Percentiles rank a stretch among this genome's conserved stretches.
Evolutionary conservation across 495 filamentous ascomycete genomes (phyloP).

Genomic region (Astrothelium macrocarpum): DNA sequence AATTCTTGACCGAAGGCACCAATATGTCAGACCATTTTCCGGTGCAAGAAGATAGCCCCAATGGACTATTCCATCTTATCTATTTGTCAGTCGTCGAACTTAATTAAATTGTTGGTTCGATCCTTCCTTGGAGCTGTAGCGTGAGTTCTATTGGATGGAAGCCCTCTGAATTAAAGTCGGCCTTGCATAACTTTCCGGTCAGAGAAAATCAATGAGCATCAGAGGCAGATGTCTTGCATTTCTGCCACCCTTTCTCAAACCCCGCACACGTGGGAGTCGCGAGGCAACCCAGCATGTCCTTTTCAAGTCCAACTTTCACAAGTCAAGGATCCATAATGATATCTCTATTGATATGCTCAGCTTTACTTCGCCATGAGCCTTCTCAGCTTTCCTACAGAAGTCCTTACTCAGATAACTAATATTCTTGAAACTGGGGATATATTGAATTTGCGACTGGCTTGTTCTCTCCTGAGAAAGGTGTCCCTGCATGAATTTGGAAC

Average conservation of each 20-base stretch:
- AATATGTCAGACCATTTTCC: too few species aligned
- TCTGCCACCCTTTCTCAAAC: background rate
- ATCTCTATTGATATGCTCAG: background rate
- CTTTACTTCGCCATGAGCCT: background rate
- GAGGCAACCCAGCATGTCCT: background rate
- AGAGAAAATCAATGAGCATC: too few species aligned
- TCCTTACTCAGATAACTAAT: background rate
- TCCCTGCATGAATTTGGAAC: background rate
- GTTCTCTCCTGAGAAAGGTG: background rate
- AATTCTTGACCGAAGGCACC: too few species aligned
- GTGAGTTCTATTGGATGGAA: background rate
- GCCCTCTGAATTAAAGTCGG: background rate
- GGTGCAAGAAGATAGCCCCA: too few species aligned
- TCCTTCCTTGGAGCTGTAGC: background rate
- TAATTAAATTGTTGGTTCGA: too few species aligned
- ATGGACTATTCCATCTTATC: too few species aligned
- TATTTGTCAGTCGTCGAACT: too few species aligned
- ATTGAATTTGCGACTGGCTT: background rate
- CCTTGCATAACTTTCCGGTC: background rate
- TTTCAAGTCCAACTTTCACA: background rate
- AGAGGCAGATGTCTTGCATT: background rate
- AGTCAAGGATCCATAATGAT: background rate
- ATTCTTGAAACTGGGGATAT: background rate
- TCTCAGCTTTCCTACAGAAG: background rate
- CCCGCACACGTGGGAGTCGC: background rate